Percentiles rank a stretch among this genome's conserved stretches.
These are phyloP conservation scores for Alternaria triticina DNA, from an alignment of 2,329 filamentous ascomycete genomes.

Conservation along the genomic window DNA sequence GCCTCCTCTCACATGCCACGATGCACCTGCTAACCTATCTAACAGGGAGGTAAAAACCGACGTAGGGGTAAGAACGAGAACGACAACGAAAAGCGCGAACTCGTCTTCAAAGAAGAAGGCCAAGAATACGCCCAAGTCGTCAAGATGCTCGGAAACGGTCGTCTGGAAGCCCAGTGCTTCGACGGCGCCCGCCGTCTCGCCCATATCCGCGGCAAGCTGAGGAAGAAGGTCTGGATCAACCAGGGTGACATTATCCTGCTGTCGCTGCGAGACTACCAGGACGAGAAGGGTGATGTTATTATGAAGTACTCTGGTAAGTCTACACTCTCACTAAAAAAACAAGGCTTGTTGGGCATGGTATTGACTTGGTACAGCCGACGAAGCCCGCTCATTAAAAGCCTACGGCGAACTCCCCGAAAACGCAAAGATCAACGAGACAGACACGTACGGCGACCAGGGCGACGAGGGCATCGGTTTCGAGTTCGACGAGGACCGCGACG, in stretches of 20 bases:
- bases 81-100: slow-evolving; percentile 98
- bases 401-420: slow-evolving; percentile 97
- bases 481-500: slow-evolving; percentile 88
- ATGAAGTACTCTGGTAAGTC: slow-evolving; percentile 74
- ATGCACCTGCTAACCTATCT: slow-evolving; percentile 18
- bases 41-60: slow-evolving; percentile 93
- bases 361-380: slow-evolving; percentile 80
- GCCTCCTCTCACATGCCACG: neutral
- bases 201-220: slow-evolving; percentile 92
- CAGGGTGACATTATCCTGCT: slow-evolving; percentile 78
- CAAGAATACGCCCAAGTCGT: slow-evolving; percentile 89
- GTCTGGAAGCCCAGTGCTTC: slow-evolving; percentile 92
- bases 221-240: slow-evolving; percentile 98
- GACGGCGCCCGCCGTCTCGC: slow-evolving; percentile 87
- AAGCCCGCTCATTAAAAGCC: slow-evolving; percentile 92
- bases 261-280: slow-evolving; percentile 89
- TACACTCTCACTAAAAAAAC: neutral
- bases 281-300: slow-evolving; percentile 91
- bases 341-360: slow-evolving; percentile 55
- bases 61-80: slow-evolving; percentile 96
- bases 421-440: slow-evolving; percentile 99
- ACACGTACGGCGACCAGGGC: slow-evolving; percentile 89
- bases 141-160: slow-evolving; percentile 96
- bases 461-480: slow-evolving; percentile 96
- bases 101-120: slow-evolving; percentile 98